Evolutionary conservation across 2,329 filamentous ascomycete genomes (phyloP).

Genomic region (Aspergillus versicolor): DNA sequence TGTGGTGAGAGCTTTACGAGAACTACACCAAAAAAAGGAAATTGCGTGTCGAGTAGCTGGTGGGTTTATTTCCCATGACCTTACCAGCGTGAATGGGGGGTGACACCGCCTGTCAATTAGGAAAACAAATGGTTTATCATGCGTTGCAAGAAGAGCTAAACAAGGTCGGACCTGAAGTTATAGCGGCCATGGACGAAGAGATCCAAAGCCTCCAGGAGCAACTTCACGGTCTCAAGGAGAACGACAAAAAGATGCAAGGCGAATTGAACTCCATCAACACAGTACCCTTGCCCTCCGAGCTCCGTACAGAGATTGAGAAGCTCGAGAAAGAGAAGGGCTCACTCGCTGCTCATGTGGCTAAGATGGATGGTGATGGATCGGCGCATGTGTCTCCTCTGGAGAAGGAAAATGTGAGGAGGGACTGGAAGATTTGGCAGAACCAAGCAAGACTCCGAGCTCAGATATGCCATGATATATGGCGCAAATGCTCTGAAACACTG

Average conservation of each 20-base stretch:
- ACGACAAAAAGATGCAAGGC: conserved; percentile 51
- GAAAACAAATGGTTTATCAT: conserved; percentile 64
- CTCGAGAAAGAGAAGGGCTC: conserved; percentile 48
- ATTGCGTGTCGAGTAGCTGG: conserved; percentile 59
- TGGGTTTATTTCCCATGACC: conserved; percentile 24
- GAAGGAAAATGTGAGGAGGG: conserved; percentile 45
- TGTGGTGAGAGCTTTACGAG: conserved; percentile 61
- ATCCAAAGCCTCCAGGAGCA: conserved; percentile 48
- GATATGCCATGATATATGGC: conserved; percentile 55
- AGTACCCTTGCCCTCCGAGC: conserved; percentile 52
- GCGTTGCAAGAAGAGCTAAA: conserved; percentile 53
- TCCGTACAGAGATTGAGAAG: conserved; percentile 44
- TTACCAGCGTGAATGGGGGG: not conserved
- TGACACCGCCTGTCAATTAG: conserved; percentile 33
- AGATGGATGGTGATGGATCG: conserved; percentile 40
- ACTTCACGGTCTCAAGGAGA: conserved; percentile 44
- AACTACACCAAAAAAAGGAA: conserved; percentile 59
- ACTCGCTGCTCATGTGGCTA: conserved; percentile 42
- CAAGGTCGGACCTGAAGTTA: conserved; percentile 47
- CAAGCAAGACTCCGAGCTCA: conserved; percentile 44
- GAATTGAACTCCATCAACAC: conserved; percentile 48
- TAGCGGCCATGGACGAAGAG: conserved; percentile 50
- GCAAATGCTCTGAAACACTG: conserved; percentile 47
- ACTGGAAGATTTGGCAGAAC: conserved; percentile 47
- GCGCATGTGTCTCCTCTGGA: conserved; percentile 50